Conservation (phyloP, 495 filamentous ascomycete genomes). For the Xylaria bambusicola region DNA sequence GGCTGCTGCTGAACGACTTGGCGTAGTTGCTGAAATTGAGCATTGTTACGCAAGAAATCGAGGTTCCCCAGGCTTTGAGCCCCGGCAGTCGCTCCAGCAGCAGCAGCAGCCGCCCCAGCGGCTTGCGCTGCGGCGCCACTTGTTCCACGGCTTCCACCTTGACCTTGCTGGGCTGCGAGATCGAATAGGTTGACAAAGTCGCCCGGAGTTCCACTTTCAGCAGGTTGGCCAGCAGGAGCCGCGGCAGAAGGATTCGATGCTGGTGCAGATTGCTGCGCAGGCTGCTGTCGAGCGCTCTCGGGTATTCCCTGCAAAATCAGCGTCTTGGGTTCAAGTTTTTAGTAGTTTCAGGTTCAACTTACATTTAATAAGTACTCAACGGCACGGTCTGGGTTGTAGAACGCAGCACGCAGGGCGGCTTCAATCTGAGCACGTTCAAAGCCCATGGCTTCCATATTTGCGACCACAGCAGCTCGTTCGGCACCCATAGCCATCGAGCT, state of each 20-base stretch:
- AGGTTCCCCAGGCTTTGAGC: slow-evolving; percentile 71
- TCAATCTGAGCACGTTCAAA: slow-evolving; percentile 86
- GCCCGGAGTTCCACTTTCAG: slow-evolving; percentile 60
- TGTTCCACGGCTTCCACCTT: slow-evolving; percentile 51
- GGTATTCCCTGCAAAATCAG: slow-evolving; percentile 74
- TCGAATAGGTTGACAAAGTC: slow-evolving; percentile 89
- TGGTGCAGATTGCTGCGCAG: slow-evolving; percentile 35
- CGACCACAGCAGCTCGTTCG: slow-evolving; percentile 79
- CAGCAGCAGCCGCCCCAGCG: slow-evolving; percentile 51
- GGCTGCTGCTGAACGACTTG: slow-evolving; percentile 97
- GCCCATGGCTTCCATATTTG: slow-evolving; percentile 97
- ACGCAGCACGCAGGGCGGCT: slow-evolving; percentile 91
- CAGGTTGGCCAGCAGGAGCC: slow-evolving; percentile 42
- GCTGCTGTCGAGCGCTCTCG: slow-evolving; percentile 73
- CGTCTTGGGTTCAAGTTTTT: background rate
- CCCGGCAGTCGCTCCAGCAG: too few species aligned
- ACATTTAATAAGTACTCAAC: slow-evolving; percentile 93
- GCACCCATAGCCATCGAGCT: slow-evolving; percentile 82
- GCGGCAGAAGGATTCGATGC: slow-evolving; percentile 19
- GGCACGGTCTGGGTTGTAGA: slow-evolving; percentile 93
- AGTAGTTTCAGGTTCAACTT: slow-evolving; percentile 36
- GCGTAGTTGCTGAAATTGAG: slow-evolving; percentile 95
- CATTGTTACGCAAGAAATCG: slow-evolving; percentile 93
- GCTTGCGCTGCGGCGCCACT: slow-evolving; percentile 37
- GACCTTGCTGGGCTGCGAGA: slow-evolving; percentile 73